Evolutionary conservation across 768 basidiomycete species (phyloP).

Genomic region (Phaffia australis): DNA sequence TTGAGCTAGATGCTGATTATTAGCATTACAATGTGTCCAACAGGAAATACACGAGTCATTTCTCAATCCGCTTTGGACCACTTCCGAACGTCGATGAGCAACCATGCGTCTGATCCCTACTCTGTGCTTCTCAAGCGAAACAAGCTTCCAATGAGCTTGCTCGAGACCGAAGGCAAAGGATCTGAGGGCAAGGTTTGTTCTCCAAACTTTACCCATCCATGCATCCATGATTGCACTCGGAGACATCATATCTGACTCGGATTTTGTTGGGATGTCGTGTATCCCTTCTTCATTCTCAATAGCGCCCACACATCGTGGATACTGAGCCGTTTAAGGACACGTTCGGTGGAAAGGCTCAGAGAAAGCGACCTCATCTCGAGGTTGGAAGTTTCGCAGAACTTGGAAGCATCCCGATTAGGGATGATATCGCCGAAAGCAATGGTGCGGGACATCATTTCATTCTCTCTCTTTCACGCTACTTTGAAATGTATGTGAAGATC

Average conservation of each 20-base stretch:
- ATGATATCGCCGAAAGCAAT: constrained; percentile 17
- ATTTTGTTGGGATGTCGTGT: neutral
- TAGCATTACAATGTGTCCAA: neutral
- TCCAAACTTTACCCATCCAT: neutral
- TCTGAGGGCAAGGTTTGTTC: constrained; percentile 57
- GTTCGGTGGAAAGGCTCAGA: constrained; percentile 89
- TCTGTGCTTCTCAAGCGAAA: constrained; percentile 86
- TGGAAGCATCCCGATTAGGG: constrained; percentile 34
- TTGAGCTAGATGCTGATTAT: neutral
- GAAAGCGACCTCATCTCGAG: constrained; percentile 76
- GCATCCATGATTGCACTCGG: neutral
- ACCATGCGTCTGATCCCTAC: constrained; percentile 86
- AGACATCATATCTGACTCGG: neutral
- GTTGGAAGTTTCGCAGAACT: constrained; percentile 90
- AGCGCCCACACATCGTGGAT: constrained; percentile 89
- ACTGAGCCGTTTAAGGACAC: constrained; percentile 91
- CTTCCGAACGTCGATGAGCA: constrained; percentile 76
- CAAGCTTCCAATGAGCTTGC: constrained; percentile 90
- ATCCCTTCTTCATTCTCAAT: constrained; percentile 12
- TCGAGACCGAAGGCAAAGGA: constrained; percentile 60
- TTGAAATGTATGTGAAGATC: neutral
- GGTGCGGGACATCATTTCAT: neutral
- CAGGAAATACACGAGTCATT: constrained; percentile 96
- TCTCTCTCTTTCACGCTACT: neutral
- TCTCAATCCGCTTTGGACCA: constrained; percentile 92